Conservation (phyloP, 192 early-diverging fungal species). For the Podila epigama region DNA sequence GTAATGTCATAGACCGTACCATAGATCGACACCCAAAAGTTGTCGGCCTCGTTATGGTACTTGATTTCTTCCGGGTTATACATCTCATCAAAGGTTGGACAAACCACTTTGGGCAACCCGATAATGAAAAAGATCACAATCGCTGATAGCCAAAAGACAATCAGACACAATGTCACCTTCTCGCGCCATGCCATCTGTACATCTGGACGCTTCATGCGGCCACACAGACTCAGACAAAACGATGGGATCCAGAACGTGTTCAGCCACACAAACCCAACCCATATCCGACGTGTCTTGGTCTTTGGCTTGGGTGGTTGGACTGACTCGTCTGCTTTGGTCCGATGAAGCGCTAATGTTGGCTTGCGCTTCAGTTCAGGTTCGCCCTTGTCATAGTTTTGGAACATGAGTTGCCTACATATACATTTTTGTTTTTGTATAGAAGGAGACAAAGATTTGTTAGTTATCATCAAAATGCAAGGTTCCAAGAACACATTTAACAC, state of each 20-base stretch:
- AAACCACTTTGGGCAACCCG: conserved; percentile 82
- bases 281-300: conserved; percentile 58
- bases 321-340: conserved; percentile 47
- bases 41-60: conserved; percentile 59
- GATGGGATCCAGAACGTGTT: conserved; percentile 86
- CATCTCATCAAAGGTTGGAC: conserved; percentile 72
- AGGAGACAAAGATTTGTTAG: too few relatives aligned
- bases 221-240: conserved; percentile 60
- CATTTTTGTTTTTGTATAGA: too few relatives aligned
- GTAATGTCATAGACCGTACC: conserved; percentile 75
- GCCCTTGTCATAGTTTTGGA: conserved; percentile 25
- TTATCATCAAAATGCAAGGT: too few relatives aligned
- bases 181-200: conserved; percentile 97
- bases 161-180: conserved; percentile 84
- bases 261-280: conserved; percentile 80
- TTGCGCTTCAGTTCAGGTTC: conserved; percentile 35
- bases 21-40: conserved; percentile 69
- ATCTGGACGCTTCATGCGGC: conserved; percentile 85
- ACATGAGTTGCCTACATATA: conserved; percentile 40
- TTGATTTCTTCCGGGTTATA: conserved; percentile 63
- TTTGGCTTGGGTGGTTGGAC: conserved; percentile 54
- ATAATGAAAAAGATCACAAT: conserved; percentile 89
- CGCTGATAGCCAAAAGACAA: conserved; percentile 82
- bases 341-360: conserved; percentile 46
- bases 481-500: too few relatives aligned